Percentiles rank a stretch among this genome's conserved stretches.
These are phyloP conservation scores for Crithidia expoeki DNA, from an alignment of 208 protist genomes.

Conservation along the genomic window DNA sequence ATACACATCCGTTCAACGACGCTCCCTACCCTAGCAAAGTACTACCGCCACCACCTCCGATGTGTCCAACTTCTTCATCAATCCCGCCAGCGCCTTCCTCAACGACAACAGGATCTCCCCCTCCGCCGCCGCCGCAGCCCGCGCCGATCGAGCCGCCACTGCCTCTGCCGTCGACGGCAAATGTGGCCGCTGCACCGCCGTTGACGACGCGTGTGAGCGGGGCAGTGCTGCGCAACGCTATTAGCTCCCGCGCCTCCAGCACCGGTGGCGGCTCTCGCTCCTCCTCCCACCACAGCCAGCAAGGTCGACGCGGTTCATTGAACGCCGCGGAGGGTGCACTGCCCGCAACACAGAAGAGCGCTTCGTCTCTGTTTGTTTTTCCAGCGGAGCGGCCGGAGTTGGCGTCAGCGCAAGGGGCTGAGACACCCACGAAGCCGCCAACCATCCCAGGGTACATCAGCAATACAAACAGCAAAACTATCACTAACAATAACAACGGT, in stretches of 20 bases:
- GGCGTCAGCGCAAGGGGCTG: background rate
- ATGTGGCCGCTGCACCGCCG: background rate
- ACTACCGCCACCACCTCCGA: background rate
- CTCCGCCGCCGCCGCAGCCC: background rate
- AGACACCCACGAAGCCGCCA: background rate
- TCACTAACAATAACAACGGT: background rate
- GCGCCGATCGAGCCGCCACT: background rate
- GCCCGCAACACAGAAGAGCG: background rate
- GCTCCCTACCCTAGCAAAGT: background rate
- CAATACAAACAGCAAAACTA: too few species aligned
- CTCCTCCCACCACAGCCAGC: constrained; percentile 14
- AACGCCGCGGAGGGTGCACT: background rate
- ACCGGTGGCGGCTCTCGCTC: constrained; percentile 19
- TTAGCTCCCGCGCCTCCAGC: constrained; percentile 27
- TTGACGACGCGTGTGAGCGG: constrained; percentile 28
- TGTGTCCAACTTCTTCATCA: background rate
- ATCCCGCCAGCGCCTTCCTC: background rate
- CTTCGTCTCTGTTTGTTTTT: constrained; percentile 1
- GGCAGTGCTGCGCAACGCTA: background rate
- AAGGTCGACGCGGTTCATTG: background rate
- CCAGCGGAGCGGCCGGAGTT: background rate
- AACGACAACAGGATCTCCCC: background rate
- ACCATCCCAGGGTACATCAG: background rate
- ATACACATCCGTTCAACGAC: background rate
- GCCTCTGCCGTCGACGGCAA: background rate